phyloP scores from a whole-genome alignment of 1,284 basidiomycete species.

The Takashimella koratensis region DNA sequence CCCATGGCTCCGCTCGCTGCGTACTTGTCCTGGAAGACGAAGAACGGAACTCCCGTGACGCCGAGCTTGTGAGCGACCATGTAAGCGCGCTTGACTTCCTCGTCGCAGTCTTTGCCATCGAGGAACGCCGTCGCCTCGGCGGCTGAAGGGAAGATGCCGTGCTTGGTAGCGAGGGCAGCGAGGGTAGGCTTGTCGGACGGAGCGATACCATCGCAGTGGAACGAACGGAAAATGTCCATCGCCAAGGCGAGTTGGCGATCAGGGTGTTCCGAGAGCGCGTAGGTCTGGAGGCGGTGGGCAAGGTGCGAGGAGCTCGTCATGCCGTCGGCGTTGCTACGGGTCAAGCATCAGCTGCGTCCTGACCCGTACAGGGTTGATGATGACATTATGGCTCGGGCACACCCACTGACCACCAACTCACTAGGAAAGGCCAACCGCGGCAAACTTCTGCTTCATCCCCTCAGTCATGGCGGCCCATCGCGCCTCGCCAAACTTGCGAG shows the following conservation, averaged over 20 bases:
- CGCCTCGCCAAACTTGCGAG: constrained; percentile 43
- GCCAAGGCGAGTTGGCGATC: constrained; percentile 36
- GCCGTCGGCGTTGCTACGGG: constrained; percentile 39
- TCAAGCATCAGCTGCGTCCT: no score
- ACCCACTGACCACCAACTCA: constrained; percentile 18
- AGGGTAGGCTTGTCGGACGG: constrained; percentile 40
- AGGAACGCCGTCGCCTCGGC: constrained; percentile 36
- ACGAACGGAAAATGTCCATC: constrained; percentile 40
- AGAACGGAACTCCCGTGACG: constrained; percentile 53
- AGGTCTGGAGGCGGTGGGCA: constrained; percentile 45
- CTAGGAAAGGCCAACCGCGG: constrained; percentile 44
- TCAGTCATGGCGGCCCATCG: constrained; percentile 32
- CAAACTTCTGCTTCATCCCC: constrained; percentile 37
- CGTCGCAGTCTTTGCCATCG: constrained; percentile 31
- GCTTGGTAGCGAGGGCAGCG: constrained; percentile 38
- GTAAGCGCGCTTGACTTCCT: constrained; percentile 41
- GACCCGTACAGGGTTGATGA: no score
- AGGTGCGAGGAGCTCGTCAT: constrained; percentile 42
- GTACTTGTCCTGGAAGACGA: constrained; percentile 47
- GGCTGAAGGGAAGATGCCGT: constrained; percentile 40
- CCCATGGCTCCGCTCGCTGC: constrained; percentile 50
- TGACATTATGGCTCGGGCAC: no score
- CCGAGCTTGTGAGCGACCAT: constrained; percentile 36
- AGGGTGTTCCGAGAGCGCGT: constrained; percentile 38
- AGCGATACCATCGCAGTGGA: constrained; percentile 48